phyloP scores from a whole-genome alignment of 257 asterid genomes.

The Rehmannia glutinosa region DNA sequence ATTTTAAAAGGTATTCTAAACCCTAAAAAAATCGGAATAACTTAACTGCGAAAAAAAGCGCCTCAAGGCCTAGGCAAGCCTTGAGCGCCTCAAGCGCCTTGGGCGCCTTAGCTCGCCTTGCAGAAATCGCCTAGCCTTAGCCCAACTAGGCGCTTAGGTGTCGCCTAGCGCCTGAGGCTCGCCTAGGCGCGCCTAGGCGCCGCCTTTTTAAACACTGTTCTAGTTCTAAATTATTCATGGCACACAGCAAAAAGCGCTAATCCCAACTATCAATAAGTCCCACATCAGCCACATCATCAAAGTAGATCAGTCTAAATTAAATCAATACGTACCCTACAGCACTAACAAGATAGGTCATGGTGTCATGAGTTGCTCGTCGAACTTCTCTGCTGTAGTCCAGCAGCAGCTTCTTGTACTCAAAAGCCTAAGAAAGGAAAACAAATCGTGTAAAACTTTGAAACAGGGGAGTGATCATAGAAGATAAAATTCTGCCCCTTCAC shows the following conservation, averaged over 20 bases:
- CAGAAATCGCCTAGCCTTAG: no score
- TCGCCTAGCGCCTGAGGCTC: no score
- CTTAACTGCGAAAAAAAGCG: no score
- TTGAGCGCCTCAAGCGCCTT: no score
- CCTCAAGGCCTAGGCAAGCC: no score
- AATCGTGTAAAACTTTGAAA: background rate
- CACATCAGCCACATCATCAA: slow-evolving; percentile 1
- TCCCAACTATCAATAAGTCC: slow-evolving; percentile 4
- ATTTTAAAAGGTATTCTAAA: no score
- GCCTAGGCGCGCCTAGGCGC: no score
- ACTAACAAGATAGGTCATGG: slow-evolving; percentile 75
- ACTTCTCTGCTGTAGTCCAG: slow-evolving; percentile 95
- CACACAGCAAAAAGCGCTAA: background rate
- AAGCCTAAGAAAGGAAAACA: slow-evolving; percentile 51
- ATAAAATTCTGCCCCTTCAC: slow-evolving; percentile 11
- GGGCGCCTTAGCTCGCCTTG: no score
- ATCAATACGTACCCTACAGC: slow-evolving; percentile 61
- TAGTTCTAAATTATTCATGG: slow-evolving; percentile 4
- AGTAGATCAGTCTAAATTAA: background rate
- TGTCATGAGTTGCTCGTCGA: slow-evolving; percentile 92
- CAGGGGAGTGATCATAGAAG: background rate
- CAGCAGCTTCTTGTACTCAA: slow-evolving; percentile 89
- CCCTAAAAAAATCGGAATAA: no score
- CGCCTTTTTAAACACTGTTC: no score
- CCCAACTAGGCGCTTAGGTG: no score